Evolutionary conservation across 306 rosid species (phyloP), one percentile per base, ranked within the genome.

Genomic region (Sophora flavescens): DNA sequence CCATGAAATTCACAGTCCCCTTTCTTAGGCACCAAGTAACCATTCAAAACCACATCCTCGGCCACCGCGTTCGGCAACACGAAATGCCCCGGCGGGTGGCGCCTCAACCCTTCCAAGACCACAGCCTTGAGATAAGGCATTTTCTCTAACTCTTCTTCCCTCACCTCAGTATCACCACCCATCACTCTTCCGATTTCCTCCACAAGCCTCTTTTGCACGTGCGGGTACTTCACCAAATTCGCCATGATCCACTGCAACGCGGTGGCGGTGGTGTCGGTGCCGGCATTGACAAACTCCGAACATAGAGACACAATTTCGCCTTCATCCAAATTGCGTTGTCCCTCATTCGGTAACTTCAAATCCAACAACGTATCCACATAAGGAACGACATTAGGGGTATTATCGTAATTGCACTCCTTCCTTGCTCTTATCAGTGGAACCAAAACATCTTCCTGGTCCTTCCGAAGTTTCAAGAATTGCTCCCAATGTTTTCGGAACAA

Each of bases 171-270:
- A 42, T 61, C 51, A 1, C 18, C 57, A 12, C 50, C 36, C 33
- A 74, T 2, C 7, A 45, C 16, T 38, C 6, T 32, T 52, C 16
- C n/a, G 15, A 83, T 83, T 8, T 83, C 86, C 60, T 45, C 59
- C 7, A 61, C 28, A 5, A 83, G 32, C 52, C 64, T 78, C 4
- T 45, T 2, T 68, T 74, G 83, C 8, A 74, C 33, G 9, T 74
- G 39, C 3, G 17, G 11, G 26, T 81, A 4, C 17, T 81, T 81
- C 70, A 78, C 82, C 66, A 85, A 13, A 57, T 81, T 85, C 1
- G 86, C 86, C 86, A 81, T 70, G 3, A 81, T 30, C 88, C 86
- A 85, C 39, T 85, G 58, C 63, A 85, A 52, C 3, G 86, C 52
- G 0, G 74, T 75, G 0, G 74, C 45, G 0, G 88, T 82, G 0